Percentiles rank a stretch among this genome's conserved stretches.
Evolutionary conservation across 2,329 filamentous ascomycete species (phyloP).

Genomic region (Amesomyces nigricolor): DNA sequence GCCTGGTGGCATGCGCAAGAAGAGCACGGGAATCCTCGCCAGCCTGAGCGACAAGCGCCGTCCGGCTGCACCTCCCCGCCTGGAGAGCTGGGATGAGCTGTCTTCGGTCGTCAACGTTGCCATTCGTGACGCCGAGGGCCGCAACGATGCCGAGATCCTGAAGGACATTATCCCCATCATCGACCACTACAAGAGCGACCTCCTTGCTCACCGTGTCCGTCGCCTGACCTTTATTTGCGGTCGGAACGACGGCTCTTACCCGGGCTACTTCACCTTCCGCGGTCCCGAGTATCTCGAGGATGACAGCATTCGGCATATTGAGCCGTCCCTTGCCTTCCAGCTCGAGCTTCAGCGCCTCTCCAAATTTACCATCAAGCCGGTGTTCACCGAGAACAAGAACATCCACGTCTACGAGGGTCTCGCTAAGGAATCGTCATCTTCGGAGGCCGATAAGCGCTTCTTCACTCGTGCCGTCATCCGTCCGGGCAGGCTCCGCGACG

Average conservation of each 20-base stretch:
- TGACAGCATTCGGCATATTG: constrained; percentile 91
- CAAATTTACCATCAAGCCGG: constrained; percentile 97
- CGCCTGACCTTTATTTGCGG: constrained; percentile 95
- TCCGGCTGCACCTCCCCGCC: constrained; percentile 45
- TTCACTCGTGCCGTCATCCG: constrained; percentile 95
- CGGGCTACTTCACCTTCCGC: constrained; percentile 97
- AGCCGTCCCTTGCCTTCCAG: constrained; percentile 96
- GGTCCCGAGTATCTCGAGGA: constrained; percentile 87
- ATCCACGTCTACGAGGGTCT: constrained; percentile 98
- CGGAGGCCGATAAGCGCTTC: constrained; percentile 96
- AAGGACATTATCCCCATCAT: constrained; percentile 70
- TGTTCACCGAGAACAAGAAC: constrained; percentile 98
- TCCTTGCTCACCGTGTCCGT: constrained; percentile 74
- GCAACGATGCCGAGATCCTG: constrained; percentile 75
- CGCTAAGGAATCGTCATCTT: constrained; percentile 69
- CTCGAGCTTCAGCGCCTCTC: constrained; percentile 88
- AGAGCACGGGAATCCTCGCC: constrained; percentile 57
- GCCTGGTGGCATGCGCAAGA: constrained; percentile 46
- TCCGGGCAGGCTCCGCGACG: constrained; percentile 87
- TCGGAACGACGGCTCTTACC: constrained; percentile 88
- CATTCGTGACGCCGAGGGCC: constrained; percentile 78
- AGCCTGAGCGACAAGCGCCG: constrained; percentile 71
- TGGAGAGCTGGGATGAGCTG: constrained; percentile 66
- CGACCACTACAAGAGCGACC: constrained; percentile 74
- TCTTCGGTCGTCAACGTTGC: constrained; percentile 91